These are phyloP conservation scores for Chaetomium sp. DNA, from an alignment of 2,329 filamentous ascomycete genomes.

Conservation along the genomic window DNA sequence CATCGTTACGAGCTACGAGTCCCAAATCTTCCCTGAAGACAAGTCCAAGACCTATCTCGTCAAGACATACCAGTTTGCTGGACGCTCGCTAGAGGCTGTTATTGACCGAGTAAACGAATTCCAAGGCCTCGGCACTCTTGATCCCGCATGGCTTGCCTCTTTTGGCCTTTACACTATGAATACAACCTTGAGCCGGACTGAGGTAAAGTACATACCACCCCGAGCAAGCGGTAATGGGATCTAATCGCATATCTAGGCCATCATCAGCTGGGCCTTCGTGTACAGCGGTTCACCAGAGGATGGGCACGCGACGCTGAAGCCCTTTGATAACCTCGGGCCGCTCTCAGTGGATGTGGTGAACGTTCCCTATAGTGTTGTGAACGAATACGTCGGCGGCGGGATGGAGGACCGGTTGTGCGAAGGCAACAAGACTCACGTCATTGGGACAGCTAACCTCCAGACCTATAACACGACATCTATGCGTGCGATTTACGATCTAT, in stretches of 20 bases:
- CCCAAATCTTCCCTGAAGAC: neutral
- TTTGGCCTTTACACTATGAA: neutral
- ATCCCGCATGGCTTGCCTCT: neutral
- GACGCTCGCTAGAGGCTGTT: neutral
- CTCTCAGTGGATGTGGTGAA: neutral
- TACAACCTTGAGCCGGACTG: neutral
- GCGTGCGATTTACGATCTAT: neutral
- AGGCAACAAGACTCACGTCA: neutral
- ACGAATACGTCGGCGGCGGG: neutral
- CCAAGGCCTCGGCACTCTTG: neutral
- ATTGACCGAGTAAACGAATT: neutral
- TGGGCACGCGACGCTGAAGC: neutral
- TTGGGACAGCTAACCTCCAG: neutral
- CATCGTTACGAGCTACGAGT: neutral
- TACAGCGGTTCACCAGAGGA: neutral
- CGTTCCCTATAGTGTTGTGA: neutral
- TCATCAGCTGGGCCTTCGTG: neutral
- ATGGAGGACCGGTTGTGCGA: neutral
- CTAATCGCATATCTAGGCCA: neutral
- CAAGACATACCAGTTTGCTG: neutral
- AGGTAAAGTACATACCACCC: neutral
- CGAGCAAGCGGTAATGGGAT: neutral
- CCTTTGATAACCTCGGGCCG: neutral
- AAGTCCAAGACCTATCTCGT: neutral
- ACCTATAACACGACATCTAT: neutral